phyloP scores from a whole-genome alignment of 305 asterid genomes.

The Solanum hybrid region DNA sequence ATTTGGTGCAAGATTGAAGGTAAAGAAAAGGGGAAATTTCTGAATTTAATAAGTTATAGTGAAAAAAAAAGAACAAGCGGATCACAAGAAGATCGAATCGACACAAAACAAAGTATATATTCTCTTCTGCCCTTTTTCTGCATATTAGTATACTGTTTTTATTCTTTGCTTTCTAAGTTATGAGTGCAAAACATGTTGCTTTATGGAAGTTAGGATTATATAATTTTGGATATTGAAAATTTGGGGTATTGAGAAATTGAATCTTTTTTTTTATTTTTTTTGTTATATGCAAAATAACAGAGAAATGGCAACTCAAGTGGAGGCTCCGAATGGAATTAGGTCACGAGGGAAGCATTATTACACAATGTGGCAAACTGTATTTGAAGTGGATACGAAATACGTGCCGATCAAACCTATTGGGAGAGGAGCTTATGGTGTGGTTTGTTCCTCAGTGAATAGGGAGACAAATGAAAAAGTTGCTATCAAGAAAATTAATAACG shows the following conservation, averaged over 20 bases:
- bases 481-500: conserved; percentile 31
- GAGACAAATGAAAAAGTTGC: conserved; percentile 37
- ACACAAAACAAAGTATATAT: conserved; percentile 9
- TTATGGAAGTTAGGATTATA: not conserved
- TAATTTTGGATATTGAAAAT: not conserved
- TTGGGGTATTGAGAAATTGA: not conserved
- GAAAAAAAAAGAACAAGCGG: not conserved
- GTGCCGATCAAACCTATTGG: conserved; percentile 35
- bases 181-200: not conserved
- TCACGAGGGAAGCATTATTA: conserved; percentile 28
- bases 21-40: conserved; percentile 25
- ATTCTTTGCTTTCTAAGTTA: not conserved
- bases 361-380: conserved; percentile 32
- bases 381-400: conserved; percentile 31
- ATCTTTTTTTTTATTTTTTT: not conserved
- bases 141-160: not conserved
- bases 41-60: conserved; percentile 1
- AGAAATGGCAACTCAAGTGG: conserved; percentile 25
- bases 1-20: conserved; percentile 23
- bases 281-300: conserved; percentile 6
- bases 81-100: conserved; percentile 7
- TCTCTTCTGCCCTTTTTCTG: not conserved
- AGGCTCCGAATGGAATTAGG: conserved; percentile 24
- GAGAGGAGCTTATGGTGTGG: conserved; percentile 37
- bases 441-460: conserved; percentile 30